phyloP scores from a whole-genome alignment of 345 rosid species.

The Ceriops zippeliana region DNA sequence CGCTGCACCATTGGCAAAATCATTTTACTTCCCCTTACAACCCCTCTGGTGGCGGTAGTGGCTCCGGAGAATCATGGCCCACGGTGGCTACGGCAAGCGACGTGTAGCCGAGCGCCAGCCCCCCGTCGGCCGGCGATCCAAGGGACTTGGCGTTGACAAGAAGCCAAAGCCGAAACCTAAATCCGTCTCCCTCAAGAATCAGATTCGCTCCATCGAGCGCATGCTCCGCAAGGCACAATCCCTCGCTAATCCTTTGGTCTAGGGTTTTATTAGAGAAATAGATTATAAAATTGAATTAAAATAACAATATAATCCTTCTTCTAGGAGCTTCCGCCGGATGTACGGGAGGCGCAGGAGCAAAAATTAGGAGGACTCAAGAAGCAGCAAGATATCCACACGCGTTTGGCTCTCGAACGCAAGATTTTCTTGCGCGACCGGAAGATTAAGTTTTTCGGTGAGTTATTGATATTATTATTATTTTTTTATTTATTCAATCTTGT shows the following conservation, averaged over 20 bases:
- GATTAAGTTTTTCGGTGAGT: slow-evolving; percentile 86
- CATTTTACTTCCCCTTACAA: no score
- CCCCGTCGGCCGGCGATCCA: slow-evolving; percentile 68
- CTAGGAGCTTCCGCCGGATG: slow-evolving; percentile 65
- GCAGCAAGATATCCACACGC: slow-evolving; percentile 81
- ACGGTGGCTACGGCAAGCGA: slow-evolving; percentile 87
- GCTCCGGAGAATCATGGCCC: slow-evolving; percentile 54
- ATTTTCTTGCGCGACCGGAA: slow-evolving; percentile 83
- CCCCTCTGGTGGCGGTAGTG: no score
- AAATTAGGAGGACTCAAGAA: slow-evolving; percentile 75
- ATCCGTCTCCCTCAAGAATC: slow-evolving; percentile 77
- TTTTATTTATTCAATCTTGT: background rate
- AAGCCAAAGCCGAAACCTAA: slow-evolving; percentile 72
- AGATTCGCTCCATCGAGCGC: slow-evolving; percentile 91
- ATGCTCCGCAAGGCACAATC: slow-evolving; percentile 83
- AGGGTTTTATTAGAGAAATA: background rate
- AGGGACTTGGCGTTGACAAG: slow-evolving; percentile 65
- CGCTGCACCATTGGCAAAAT: no score
- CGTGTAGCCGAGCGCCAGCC: slow-evolving; percentile 56
- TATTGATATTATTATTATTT: background rate
- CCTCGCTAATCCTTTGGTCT: slow-evolving; percentile 1
- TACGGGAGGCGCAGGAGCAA: slow-evolving; percentile 63
- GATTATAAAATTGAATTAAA: background rate
- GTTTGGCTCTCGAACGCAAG: slow-evolving; percentile 81
- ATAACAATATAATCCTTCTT: background rate